Conservation (phyloP, 768 basidiomycete genomes). For the Russula olivacea region DNA sequence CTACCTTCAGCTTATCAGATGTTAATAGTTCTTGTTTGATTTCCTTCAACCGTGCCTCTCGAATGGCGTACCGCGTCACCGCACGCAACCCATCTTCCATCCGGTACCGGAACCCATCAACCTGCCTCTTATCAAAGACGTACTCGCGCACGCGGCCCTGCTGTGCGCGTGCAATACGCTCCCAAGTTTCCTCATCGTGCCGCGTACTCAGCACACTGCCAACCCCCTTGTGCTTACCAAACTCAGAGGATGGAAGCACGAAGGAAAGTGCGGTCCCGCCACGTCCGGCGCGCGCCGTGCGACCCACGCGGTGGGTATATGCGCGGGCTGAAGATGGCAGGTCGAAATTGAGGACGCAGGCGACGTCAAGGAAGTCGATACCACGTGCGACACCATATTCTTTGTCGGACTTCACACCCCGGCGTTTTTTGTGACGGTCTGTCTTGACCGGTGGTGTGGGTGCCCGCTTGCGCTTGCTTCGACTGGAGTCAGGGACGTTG, state of each 20-base stretch:
- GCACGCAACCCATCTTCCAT: slow-evolving; percentile 94
- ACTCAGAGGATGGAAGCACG: slow-evolving; percentile 62
- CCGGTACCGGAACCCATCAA: slow-evolving; percentile 94
- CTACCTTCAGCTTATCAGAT: slow-evolving; percentile 92
- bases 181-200: slow-evolving; percentile 71
- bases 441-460: slow-evolving; percentile 37
- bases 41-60: slow-evolving; percentile 54
- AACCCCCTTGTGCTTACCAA: slow-evolving; percentile 72
- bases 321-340: slow-evolving; percentile 81
- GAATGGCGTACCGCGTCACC: slow-evolving; percentile 79
- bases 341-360: slow-evolving; percentile 98
- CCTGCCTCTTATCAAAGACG: slow-evolving; percentile 90
- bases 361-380: slow-evolving; percentile 93
- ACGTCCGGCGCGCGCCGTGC: slow-evolving; percentile 93
- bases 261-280: slow-evolving; percentile 90
- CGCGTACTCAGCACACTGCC: slow-evolving; percentile 62
- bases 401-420: slow-evolving; percentile 45
- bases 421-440: slow-evolving; percentile 43
- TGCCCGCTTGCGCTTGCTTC: slow-evolving; percentile 58
- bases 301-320: slow-evolving; percentile 93
- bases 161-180: slow-evolving; percentile 71
- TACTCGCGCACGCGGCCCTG: slow-evolving; percentile 76
- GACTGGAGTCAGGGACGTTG: not conserved
- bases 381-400: slow-evolving; percentile 95
- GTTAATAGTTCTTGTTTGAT: slow-evolving; percentile 72